Evolutionary conservation across 2,329 filamentous ascomycete species (phyloP).

Genomic region (Ustilaginoidea virens): DNA sequence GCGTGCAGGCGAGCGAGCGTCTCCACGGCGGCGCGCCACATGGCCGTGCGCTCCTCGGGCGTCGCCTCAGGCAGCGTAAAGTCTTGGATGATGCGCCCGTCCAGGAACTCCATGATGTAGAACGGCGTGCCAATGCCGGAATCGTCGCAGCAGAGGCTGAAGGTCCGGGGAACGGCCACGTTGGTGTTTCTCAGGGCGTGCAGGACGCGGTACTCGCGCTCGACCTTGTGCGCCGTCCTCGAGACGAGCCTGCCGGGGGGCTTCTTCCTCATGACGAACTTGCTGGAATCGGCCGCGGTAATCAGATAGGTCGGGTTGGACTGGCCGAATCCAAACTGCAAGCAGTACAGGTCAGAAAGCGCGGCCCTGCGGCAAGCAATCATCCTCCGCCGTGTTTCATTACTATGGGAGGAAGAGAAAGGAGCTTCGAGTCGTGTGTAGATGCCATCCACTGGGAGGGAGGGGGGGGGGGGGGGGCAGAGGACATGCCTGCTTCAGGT

Average conservation of each 20-base stretch:
- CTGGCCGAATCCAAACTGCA: slow-evolving; percentile 88
- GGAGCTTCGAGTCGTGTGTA: no score
- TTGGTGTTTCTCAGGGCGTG: slow-evolving; percentile 63
- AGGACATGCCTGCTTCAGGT: slow-evolving; percentile 66
- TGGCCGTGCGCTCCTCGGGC: slow-evolving; percentile 51
- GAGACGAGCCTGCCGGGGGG: slow-evolving; percentile 88
- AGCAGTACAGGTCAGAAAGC: no score
- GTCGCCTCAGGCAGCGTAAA: slow-evolving; percentile 61
- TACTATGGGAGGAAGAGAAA: not conserved
- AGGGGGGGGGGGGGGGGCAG: not conserved
- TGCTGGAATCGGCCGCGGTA: slow-evolving; percentile 50
- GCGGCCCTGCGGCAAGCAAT: no score
- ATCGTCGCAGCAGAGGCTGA: slow-evolving; percentile 74
- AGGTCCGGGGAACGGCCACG: slow-evolving; percentile 72
- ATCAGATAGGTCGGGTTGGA: slow-evolving; percentile 95
- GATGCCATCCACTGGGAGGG: no score
- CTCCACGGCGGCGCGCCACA: slow-evolving; percentile 76
- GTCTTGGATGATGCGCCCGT: slow-evolving; percentile 88
- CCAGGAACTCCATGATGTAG: slow-evolving; percentile 93
- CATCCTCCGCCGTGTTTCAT: no score
- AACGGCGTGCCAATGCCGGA: slow-evolving; percentile 76
- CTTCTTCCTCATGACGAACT: slow-evolving; percentile 92
- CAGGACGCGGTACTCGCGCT: slow-evolving; percentile 87
- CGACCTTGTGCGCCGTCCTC: slow-evolving; percentile 89
- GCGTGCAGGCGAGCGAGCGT: slow-evolving; percentile 78